Percentiles rank a stretch among this genome's conserved stretches.
Evolutionary conservation across 305 asterid genomes (phyloP).

Genomic region (Rubia peregrina): DNA sequence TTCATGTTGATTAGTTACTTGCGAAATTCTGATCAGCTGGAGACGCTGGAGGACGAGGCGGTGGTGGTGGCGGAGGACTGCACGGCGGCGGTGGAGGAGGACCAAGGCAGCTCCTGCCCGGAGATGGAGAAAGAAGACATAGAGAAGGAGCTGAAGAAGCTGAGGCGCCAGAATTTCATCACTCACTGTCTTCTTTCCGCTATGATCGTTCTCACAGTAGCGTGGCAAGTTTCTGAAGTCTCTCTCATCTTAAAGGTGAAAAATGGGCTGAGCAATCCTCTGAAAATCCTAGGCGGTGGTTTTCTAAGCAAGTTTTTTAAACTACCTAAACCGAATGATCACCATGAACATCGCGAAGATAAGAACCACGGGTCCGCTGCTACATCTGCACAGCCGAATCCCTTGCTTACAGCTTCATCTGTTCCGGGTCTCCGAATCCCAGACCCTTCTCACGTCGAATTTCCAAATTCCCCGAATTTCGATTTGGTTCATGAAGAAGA

Average conservation of each 20-base stretch:
- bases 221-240: conserved; percentile 79
- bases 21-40: conserved; percentile 25
- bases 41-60: conserved; percentile 27
- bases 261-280: conserved; percentile 52
- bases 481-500: conserved; percentile 28
- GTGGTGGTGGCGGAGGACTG: conserved; percentile 1
- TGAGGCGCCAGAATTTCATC: conserved; percentile 54
- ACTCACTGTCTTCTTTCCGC: conserved; percentile 66
- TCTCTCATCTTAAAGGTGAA: conserved; percentile 51
- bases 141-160: conserved; percentile 47
- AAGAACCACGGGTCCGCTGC: conserved; percentile 10
- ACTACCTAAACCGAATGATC: background rate
- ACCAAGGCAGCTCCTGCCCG: background rate
- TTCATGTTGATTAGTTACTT: background rate
- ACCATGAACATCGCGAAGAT: conserved; percentile 20
- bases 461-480: conserved; percentile 33
- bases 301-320: conserved; percentile 20
- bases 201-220: conserved; percentile 53
- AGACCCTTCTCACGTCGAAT: conserved; percentile 30
- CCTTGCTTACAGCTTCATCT: conserved; percentile 20
- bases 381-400: conserved; percentile 11
- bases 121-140: conserved; percentile 29
- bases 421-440: conserved; percentile 45
- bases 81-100: conserved; percentile 3
- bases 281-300: conserved; percentile 34